Evolutionary conservation across 2,329 filamentous ascomycete species (phyloP), one percentile per base, ranked within the genome.

Genomic region (Aspergillus sp.): DNA sequence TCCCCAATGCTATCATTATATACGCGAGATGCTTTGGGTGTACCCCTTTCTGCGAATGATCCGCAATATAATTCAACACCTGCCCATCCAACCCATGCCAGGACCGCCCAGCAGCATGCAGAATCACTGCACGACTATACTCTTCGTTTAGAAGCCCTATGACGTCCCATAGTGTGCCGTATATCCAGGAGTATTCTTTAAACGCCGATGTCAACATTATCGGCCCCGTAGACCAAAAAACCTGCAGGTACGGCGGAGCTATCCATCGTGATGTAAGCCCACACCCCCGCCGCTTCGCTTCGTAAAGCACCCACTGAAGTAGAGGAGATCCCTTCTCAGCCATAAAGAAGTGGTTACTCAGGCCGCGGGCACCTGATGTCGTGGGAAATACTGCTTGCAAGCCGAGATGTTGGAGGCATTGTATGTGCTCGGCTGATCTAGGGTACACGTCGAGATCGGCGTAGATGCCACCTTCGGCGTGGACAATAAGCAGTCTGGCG

Each of bases 341-440:
- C 50, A 54, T 54, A 13, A 54, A 49, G 48, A 54, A 54, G 37
- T 54, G 52, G 32, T 54, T 54, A 32, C 52, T 54, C 6, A 53
- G 41, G 1, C 50, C 50, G 13, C 28, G 29, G 4, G 46, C 51
- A 6, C 48, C 46, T 7, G 32, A 37, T 4, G 44, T 53, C 10
- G 50, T 35, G 13, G 50, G 39, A 42, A 54, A 54, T 39, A 54
- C 47, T 13, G 28, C 41, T 35, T 49, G 27, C n/a, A 51, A 39
- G 11, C 42, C 46, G 29, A 48, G 46, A 28, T 38, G 11, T 35
- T 54, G 50, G 26, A 53, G 43, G 28, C 48, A 53, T 42, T 45
- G 42, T 11, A 52, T 48, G 10, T 44, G 34, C 32, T 44, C 44
- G 11, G 42, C 37, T 6, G 41, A 36, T 30, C 32, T 44, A 5